Evolutionary conservation across 2,329 filamentous ascomycete genomes (phyloP), one percentile per base, ranked within the genome.

Genomic region (Dryadomyces quercus-mongolicae): DNA sequence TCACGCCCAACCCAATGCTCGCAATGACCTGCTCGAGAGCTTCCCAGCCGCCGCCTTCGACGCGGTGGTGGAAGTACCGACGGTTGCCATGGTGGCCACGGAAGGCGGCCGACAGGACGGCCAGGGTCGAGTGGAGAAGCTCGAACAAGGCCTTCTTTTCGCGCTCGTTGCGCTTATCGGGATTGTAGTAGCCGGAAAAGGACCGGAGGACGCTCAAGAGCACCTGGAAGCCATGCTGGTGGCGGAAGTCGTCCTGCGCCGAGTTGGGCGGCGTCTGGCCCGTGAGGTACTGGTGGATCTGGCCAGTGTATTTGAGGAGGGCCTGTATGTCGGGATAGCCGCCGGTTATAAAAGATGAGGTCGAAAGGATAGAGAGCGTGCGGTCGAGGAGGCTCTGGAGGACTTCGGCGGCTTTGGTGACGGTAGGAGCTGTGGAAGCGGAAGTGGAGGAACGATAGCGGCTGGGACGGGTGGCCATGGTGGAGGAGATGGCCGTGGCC

Each of bases 51-150:
- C 84, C 86, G 21, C 81, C 83, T 56, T 87, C 80, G 34, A 94
- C 81, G 60, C 82, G 77, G 60, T 82, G 84, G 56, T 82, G 80
- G 66, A 97, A 97, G 71, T 92, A 96, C 61, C 87, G 81, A 63
- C 85, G 80, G 69, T 97, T 98, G 20, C 91, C 92, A 49, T 85
- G 77, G 67, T 97, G 90, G 48, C 82, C 82, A 53, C 82, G 80
- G 60, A 98, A 77, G 15, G 83, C 82, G 49, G 85, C 84, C 1
- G 86, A 84, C 31, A 97, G 71, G 15, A 93, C 80, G 36, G 81
- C 81, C 43, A 93, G 72, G n/a, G 86, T 77, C 9, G 77, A 77
- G 62, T 89, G 81, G 18, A 95, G 72, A 18, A 92, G 72, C 56
- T 80, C 76, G 63, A 89, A 86, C 55, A 88, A 73, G 47, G 75